Evolutionary conservation across 2,329 filamentous ascomycete genomes (phyloP).

Genomic region (Esteya vermicola): DNA sequence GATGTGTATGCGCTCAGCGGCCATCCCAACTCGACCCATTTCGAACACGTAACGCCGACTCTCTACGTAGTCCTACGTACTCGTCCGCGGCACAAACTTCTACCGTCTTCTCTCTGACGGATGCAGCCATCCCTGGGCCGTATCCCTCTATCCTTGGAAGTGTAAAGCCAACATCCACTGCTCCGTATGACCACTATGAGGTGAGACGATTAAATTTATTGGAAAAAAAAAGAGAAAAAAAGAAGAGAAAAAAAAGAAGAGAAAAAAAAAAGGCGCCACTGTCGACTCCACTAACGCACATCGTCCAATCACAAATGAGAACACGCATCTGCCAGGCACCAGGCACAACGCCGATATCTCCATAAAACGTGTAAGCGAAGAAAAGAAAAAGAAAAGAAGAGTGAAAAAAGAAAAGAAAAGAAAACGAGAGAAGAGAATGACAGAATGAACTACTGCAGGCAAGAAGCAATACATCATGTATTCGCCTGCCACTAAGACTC

Average conservation of each 20-base stretch:
- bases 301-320: neutral
- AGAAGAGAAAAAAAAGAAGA: slow-evolving; percentile 1
- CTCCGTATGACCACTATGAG: neutral
- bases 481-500: too few relatives aligned
- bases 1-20: too few relatives aligned
- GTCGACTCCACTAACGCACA: too few relatives aligned
- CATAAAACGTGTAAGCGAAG: neutral
- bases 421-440: neutral
- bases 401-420: neutral
- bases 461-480: neutral
- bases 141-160: too few relatives aligned
- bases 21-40: too few relatives aligned
- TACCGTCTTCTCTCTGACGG: too few relatives aligned
- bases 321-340: too few relatives aligned
- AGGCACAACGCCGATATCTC: too few relatives aligned
- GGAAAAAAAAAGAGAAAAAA: neutral
- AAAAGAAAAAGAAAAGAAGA: neutral
- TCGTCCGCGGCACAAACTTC: too few relatives aligned
- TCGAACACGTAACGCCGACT: too few relatives aligned
- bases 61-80: too few relatives aligned
- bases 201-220: neutral
- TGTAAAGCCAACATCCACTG: neutral
- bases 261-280: neutral
- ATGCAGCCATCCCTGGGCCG: too few relatives aligned
- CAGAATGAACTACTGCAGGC: neutral